These are phyloP conservation scores for Saccharomyces hybrid DNA, from an alignment of 1,139 yeast genomes.

Conservation along the genomic window DNA sequence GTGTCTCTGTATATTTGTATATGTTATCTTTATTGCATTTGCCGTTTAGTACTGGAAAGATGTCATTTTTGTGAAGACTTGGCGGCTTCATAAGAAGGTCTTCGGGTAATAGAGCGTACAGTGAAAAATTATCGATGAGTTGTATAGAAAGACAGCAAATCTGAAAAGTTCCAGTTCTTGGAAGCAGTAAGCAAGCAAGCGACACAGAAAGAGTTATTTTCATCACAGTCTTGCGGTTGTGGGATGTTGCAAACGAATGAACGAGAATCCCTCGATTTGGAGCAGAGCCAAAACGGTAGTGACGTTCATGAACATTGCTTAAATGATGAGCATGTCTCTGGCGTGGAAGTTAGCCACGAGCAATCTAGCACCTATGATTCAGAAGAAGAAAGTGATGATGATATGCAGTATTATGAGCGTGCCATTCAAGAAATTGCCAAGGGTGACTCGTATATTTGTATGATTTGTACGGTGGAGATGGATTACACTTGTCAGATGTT, in stretches of 20 bases:
- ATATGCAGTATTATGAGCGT: slow-evolving; percentile 27
- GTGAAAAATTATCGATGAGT: background rate
- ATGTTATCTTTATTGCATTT: background rate
- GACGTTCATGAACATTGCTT: background rate
- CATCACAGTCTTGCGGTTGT: background rate
- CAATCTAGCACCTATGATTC: slow-evolving; percentile 2
- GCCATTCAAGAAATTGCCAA: slow-evolving; percentile 37
- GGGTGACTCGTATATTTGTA: slow-evolving; percentile 64
- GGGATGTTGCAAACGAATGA: background rate
- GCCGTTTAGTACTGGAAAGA: background rate
- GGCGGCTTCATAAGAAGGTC: background rate
- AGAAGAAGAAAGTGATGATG: slow-evolving; percentile 12
- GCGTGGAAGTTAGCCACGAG: slow-evolving; percentile 4
- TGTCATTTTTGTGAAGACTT: background rate
- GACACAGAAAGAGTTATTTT: background rate
- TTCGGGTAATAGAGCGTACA: background rate
- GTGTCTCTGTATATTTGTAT: background rate
- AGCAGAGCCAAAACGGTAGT: background rate
- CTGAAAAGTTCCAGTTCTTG: background rate
- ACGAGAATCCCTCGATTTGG: background rate
- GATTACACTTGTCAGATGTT: slow-evolving; percentile 61
- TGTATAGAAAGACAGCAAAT: background rate
- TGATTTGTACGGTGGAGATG: slow-evolving; percentile 78
- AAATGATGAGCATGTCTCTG: background rate
- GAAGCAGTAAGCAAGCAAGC: background rate